phyloP scores from a whole-genome alignment of 176 grass and related monocot species.

The Rhynchospora tenuis region DNA sequence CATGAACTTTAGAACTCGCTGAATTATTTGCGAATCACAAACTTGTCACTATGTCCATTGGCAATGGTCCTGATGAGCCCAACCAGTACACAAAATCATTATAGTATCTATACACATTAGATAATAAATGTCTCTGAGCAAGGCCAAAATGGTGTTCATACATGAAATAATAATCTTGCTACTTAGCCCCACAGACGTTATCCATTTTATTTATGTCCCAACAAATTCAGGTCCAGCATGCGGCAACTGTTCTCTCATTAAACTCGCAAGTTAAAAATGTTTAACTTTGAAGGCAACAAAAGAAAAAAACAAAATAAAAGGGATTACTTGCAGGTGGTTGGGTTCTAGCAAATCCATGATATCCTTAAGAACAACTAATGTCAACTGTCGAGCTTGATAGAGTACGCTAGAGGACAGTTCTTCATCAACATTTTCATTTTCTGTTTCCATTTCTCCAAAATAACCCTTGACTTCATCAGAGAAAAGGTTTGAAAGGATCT shows the following conservation, averaged over 20 bases:
- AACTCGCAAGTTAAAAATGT: neutral
- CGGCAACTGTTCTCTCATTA: neutral
- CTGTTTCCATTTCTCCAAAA: constrained; percentile 32
- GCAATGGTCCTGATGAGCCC: neutral
- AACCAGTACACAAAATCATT: neutral
- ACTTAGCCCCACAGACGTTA: neutral
- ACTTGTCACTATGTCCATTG: neutral
- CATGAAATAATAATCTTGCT: neutral
- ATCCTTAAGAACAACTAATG: constrained; percentile 83
- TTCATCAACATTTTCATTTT: constrained; percentile 32
- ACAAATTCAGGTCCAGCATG: neutral
- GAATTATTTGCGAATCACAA: too few relatives aligned
- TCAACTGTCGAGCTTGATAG: constrained; percentile 59
- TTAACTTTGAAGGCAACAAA: neutral
- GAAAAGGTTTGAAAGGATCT: constrained; percentile 61
- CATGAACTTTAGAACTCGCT: too few relatives aligned
- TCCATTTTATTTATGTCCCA: neutral
- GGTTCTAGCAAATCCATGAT: constrained; percentile 63
- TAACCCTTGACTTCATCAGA: constrained; percentile 39
- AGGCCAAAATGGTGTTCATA: neutral
- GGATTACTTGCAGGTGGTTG: constrained; percentile 38
- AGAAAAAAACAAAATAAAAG: neutral
- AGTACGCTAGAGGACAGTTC: constrained; percentile 31
- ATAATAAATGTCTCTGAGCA: neutral
- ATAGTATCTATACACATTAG: neutral